Evolutionary conservation across 1,139 yeast genomes (phyloP), one percentile per base, ranked within the genome.

Genomic region (Candida sanyaensis): DNA sequence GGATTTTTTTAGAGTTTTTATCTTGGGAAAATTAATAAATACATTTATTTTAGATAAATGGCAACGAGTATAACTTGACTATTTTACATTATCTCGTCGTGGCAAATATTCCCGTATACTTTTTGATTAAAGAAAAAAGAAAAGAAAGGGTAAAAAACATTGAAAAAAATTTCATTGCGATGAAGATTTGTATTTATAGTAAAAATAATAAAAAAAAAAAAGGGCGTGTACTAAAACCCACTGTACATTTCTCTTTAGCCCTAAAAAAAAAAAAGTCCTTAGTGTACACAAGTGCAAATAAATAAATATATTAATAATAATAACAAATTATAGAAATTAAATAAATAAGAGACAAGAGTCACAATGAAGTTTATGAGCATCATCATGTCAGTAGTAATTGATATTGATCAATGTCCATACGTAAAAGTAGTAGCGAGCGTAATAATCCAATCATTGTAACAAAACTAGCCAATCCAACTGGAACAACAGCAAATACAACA

Each of bases 401-500:
- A 45, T 84, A 49, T 38, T 63, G 66, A 45, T 84, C 89, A 13
- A 87, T 75, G 58, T 88, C 96, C 48, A 88, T 69, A 50, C 96
- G 77, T 43, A 90, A 74, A 36, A 91, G 88, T 57, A 91, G 73
- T 44, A 91, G 66, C 46, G 90, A 81, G 53, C 97, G 71, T 29
- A 91, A 69, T 43, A 92, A 69, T 0, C 92, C 95, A 28, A 91
- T 73, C 96, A 92, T 90, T 5, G 98, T 91, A 27, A 92, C 69
- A 59, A 93, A 93, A 58, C 97, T 89, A 3, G 99, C 97, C 51
- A 93, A 61, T 0, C 99, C 99, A 24, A 93, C 92, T 0, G 99
- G 99, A 5, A 93, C 97, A 45, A 93, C 98, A 1, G 98, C 97
- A 72, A 89, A 93, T 1, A 93, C 97, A 1, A 88, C 92, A 43